phyloP scores from a whole-genome alignment of 495 filamentous ascomycete genomes.

The Glonium stellatum region DNA sequence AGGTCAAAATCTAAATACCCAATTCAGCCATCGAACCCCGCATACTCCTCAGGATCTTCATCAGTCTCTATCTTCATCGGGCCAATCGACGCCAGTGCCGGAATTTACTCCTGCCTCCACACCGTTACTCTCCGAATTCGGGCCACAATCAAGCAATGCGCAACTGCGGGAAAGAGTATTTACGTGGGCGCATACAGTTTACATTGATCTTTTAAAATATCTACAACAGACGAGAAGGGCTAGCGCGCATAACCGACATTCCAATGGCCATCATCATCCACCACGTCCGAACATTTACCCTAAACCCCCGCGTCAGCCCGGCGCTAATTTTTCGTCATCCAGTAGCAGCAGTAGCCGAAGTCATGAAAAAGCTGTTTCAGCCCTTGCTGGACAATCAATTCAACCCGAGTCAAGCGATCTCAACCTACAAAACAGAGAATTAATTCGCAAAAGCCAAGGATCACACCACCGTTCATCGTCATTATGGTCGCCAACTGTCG shows the following conservation, averaged over 20 bases:
- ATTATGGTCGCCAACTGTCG: conserved; percentile 10
- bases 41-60: conserved; percentile 4
- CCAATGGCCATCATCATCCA: conserved; percentile 23
- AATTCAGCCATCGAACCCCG: conserved; percentile 5
- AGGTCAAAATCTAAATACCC: conserved; percentile 7
- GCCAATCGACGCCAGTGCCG: conserved; percentile 20
- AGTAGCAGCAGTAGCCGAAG: not conserved
- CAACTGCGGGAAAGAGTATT: conserved; percentile 76
- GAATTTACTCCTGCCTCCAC: conserved; percentile 19
- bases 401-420: not conserved
- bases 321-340: conserved; percentile 31
- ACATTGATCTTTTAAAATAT: conserved; percentile 74
- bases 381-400: not conserved
- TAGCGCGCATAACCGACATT: conserved; percentile 38
- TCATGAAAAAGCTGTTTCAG: not conserved
- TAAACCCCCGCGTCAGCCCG: conserved; percentile 49
- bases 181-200: conserved; percentile 78
- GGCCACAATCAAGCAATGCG: conserved; percentile 40
- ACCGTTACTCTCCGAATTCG: conserved; percentile 29
- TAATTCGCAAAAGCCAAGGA: not conserved
- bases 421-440: not conserved
- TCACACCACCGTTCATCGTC: conserved; percentile 18
- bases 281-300: conserved; percentile 57
- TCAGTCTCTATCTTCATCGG: conserved; percentile 15
- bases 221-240: conserved; percentile 58